These are phyloP conservation scores for Poronia punctata DNA, from an alignment of 495 filamentous ascomycete species.

Conservation along the genomic window DNA sequence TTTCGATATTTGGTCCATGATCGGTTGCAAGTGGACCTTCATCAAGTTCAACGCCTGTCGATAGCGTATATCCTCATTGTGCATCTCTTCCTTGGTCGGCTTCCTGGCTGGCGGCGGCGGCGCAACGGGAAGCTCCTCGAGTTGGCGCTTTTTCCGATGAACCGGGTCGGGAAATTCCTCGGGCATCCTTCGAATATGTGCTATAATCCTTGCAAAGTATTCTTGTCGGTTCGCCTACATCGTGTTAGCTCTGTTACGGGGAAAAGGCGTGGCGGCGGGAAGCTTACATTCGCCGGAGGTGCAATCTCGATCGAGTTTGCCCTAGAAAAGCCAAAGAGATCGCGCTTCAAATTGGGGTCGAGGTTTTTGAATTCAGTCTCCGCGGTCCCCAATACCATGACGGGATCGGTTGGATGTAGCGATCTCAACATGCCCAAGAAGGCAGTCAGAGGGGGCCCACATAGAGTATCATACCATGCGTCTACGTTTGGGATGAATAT, in stretches of 20 bases:
- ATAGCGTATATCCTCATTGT: constrained; percentile 73
- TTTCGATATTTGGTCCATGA: constrained; percentile 90
- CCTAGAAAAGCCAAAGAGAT: constrained; percentile 79
- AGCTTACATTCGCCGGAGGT: constrained; percentile 53
- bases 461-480: constrained; percentile 59
- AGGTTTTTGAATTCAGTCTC: constrained; percentile 55
- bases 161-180: constrained; percentile 78
- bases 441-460: constrained; percentile 56
- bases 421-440: constrained; percentile 72
- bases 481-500: constrained; percentile 91
- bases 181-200: constrained; percentile 69
- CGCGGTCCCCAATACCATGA: constrained; percentile 76
- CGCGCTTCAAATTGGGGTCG: constrained; percentile 50
- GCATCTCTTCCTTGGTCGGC: constrained; percentile 68
- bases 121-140: constrained; percentile 70
- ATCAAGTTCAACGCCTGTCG: constrained; percentile 71
- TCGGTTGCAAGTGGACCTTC: constrained; percentile 79
- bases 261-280: background rate
- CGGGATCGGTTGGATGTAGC: constrained; percentile 77
- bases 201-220: constrained; percentile 67
- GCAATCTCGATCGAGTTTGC: constrained; percentile 64
- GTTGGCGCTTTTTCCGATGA: constrained; percentile 74
- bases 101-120: constrained; percentile 57
- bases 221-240: constrained; percentile 54
- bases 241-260: constrained; percentile 22